Evolutionary conservation across 768 basidiomycete genomes (phyloP).

Genomic region (Gymnopilus dilepis): DNA sequence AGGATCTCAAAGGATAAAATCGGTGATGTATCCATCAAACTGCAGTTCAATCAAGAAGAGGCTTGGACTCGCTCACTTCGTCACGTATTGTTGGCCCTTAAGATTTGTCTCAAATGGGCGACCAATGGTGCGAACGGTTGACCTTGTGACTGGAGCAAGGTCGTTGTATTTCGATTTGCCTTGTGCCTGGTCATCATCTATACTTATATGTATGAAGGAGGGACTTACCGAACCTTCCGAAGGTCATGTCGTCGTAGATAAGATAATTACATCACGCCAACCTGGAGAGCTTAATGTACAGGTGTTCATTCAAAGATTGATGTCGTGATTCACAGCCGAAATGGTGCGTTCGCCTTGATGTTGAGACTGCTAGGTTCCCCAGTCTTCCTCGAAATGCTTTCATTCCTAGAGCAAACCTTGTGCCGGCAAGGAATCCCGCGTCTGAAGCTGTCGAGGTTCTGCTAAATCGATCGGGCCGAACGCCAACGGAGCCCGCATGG

Average conservation of each 20-base stretch:
- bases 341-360: constrained; percentile 21
- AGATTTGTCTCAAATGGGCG: constrained; percentile 87
- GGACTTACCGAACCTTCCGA: constrained; percentile 3
- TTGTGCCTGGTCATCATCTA: background rate
- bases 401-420: background rate
- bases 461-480: constrained; percentile 27
- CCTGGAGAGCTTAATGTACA: background rate
- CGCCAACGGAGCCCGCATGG: constrained; percentile 20
- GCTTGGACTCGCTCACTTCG: constrained; percentile 93
- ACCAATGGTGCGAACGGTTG: constrained; percentile 77
- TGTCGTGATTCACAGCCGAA: constrained; percentile 31
- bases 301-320: constrained; percentile 7
- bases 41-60: constrained; percentile 95
- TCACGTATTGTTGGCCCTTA: constrained; percentile 88
- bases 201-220: background rate
- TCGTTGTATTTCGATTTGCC: background rate
- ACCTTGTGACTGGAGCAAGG: constrained; percentile 21
- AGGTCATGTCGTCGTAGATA: constrained; percentile 10
- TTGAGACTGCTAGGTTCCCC: constrained; percentile 4
- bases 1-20: constrained; percentile 96
- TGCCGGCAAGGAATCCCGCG: constrained; percentile 5
- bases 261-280: constrained; percentile 9
- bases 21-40: constrained; percentile 91
- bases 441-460: constrained; percentile 5
- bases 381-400: constrained; percentile 4